phyloP scores from a whole-genome alignment of 2,329 filamentous ascomycete genomes.

The Exserohilum rostratum region DNA sequence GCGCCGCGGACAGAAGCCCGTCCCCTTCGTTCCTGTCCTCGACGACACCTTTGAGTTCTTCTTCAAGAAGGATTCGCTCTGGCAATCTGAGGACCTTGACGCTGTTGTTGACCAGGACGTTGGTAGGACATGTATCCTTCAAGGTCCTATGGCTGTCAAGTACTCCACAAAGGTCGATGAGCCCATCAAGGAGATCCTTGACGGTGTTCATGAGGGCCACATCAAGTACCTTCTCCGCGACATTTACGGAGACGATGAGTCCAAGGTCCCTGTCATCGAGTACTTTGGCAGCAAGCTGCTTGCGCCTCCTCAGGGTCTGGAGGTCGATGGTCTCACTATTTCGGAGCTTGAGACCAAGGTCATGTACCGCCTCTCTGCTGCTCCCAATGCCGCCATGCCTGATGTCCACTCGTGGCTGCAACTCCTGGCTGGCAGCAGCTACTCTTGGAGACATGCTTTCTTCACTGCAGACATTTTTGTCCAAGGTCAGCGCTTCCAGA shows the following conservation, averaged over 20 bases:
- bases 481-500: slow-evolving; percentile 95
- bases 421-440: slow-evolving; percentile 80
- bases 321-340: slow-evolving; percentile 85
- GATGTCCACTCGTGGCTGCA: slow-evolving; percentile 83
- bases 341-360: slow-evolving; percentile 80
- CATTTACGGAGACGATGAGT: slow-evolving; percentile 75
- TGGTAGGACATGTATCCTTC: slow-evolving; percentile 91
- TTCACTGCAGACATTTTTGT: slow-evolving; percentile 93
- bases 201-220: slow-evolving; percentile 86
- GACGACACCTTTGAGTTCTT: slow-evolving; percentile 99
- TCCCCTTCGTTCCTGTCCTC: slow-evolving; percentile 92
- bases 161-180: slow-evolving; percentile 91
- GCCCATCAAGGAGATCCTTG: slow-evolving; percentile 92
- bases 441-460: slow-evolving; percentile 93
- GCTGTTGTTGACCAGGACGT: slow-evolving; percentile 97
- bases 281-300: slow-evolving; percentile 93
- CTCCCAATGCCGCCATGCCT: slow-evolving; percentile 75
- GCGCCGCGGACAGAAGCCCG: slow-evolving; percentile 90
- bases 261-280: slow-evolving; percentile 81
- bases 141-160: slow-evolving; percentile 89
- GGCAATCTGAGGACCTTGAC: slow-evolving; percentile 97
- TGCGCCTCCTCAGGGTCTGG: slow-evolving; percentile 67
- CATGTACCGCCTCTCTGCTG: slow-evolving; percentile 80
- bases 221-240: slow-evolving; percentile 81
- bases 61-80: slow-evolving; percentile 99